A percentile compares a stretch with the other conserved stretches of the same genome.
Conservation (phyloP, 2,329 filamentous ascomycete genomes). For the Bipolaris oryzae region DNA sequence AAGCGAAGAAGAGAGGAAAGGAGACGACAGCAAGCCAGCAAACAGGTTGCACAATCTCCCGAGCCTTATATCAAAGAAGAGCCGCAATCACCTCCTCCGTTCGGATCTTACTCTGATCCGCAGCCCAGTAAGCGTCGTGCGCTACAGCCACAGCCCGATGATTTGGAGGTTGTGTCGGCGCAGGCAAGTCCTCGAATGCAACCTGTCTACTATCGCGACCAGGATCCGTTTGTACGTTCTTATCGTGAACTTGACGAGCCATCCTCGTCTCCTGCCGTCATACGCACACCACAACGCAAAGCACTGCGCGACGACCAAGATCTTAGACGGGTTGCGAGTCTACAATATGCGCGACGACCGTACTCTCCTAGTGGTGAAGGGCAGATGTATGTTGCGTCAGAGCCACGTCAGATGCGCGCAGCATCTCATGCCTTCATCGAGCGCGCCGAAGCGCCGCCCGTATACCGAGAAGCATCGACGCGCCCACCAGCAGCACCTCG, state of each 20-base stretch:
- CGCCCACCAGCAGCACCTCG: slow-evolving; percentile 45
- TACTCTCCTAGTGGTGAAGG: slow-evolving; percentile 45
- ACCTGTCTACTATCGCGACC: slow-evolving; percentile 55
- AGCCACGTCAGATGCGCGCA: slow-evolving; percentile 47
- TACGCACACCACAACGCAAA: slow-evolving; percentile 48
- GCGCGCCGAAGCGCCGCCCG: slow-evolving; percentile 39
- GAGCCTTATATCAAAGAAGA: slow-evolving; percentile 67
- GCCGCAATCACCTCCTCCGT: slow-evolving; percentile 65
- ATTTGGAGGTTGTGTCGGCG: slow-evolving; percentile 50
- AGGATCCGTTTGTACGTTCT: slow-evolving; percentile 39
- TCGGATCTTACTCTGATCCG: slow-evolving; percentile 50
- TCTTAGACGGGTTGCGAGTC: slow-evolving; percentile 55
- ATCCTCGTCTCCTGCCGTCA: slow-evolving; percentile 44
- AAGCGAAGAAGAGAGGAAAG: slow-evolving; percentile 58
- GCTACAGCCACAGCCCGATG: slow-evolving; percentile 43
- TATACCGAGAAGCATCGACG: slow-evolving; percentile 48
- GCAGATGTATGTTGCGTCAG: slow-evolving; percentile 49
- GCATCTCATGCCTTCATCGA: slow-evolving; percentile 53
- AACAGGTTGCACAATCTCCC: slow-evolving; percentile 41
- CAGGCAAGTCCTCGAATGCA: slow-evolving; percentile 48
- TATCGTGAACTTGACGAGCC: slow-evolving; percentile 54
- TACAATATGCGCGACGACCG: slow-evolving; percentile 55
- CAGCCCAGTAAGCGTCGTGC: slow-evolving; percentile 50
- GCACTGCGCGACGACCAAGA: slow-evolving; percentile 54
- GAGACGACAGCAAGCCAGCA: slow-evolving; percentile 43